These are phyloP conservation scores for Thamnidium elegans DNA, from an alignment of 192 early-diverging fungal genomes.

Conservation along the genomic window DNA sequence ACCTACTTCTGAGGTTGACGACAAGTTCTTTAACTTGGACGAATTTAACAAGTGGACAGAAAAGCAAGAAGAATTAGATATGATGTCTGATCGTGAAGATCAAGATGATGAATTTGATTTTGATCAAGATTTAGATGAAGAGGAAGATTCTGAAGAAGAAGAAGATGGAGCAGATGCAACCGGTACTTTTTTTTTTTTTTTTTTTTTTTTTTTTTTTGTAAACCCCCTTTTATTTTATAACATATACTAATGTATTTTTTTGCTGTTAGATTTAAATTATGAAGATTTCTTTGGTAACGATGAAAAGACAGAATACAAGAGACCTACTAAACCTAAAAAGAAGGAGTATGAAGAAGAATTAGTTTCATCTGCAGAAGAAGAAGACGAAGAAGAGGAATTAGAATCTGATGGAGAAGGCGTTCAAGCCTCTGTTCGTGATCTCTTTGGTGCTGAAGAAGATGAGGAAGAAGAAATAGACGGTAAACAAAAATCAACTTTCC, in stretches of 20 bases:
- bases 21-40: constrained; percentile 95
- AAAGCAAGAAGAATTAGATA: constrained; percentile 56
- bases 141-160: constrained; percentile 62
- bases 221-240: background rate
- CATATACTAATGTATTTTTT: too few relatives aligned
- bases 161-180: constrained; percentile 60
- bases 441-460: constrained; percentile 57
- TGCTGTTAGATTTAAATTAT: constrained; percentile 68
- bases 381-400: constrained; percentile 39
- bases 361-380: constrained; percentile 42
- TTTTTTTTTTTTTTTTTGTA: background rate
- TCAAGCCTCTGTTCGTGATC: constrained; percentile 41
- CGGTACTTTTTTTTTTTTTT: constrained; percentile 17
- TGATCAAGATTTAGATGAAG: constrained; percentile 64
- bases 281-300: constrained; percentile 83
- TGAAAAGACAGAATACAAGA: constrained; percentile 33
- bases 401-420: constrained; percentile 40
- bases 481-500: constrained; percentile 66
- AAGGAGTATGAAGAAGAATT: constrained; percentile 36
- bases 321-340: constrained; percentile 14
- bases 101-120: constrained; percentile 68
- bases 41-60: constrained; percentile 82
- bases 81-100: constrained; percentile 51
- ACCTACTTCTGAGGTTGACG: constrained; percentile 68
- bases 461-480: constrained; percentile 55